These are phyloP conservation scores for Gamsiella multidivaricata DNA, from an alignment of 192 early-diverging fungal genomes.

Conservation along the genomic window DNA sequence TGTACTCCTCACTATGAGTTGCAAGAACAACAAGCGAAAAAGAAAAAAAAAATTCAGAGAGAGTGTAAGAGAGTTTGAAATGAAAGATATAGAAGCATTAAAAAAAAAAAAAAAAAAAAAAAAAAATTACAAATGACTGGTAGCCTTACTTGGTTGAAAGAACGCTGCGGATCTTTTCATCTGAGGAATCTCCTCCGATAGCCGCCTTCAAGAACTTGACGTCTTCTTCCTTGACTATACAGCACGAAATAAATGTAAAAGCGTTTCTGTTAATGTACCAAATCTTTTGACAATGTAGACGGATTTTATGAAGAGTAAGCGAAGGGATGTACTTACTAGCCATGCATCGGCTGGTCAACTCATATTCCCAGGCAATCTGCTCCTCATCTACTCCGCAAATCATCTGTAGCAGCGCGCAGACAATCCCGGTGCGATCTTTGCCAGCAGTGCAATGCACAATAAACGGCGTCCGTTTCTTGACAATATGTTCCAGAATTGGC, in stretches of 20 bases:
- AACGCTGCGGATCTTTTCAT: slow-evolving; percentile 36
- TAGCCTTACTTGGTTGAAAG: slow-evolving; percentile 40
- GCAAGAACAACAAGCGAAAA: neutral
- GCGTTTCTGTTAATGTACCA: too few species aligned
- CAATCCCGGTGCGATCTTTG: slow-evolving; percentile 75
- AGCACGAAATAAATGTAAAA: too few species aligned
- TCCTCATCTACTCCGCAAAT: slow-evolving; percentile 75
- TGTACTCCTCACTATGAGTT: slow-evolving; percentile 33
- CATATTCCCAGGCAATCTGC: slow-evolving; percentile 74
- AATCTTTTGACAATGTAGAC: too few species aligned
- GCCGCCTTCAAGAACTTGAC: slow-evolving; percentile 42
- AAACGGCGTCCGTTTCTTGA: slow-evolving; percentile 59
- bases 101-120: neutral
- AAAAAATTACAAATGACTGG: neutral
- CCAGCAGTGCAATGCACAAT: slow-evolving; percentile 79
- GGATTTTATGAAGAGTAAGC: too few species aligned
- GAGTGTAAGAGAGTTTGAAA: neutral
- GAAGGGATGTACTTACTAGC: slow-evolving; percentile 46
- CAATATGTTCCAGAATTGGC: slow-evolving; percentile 59
- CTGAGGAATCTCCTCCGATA: slow-evolving; percentile 25
- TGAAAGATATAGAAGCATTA: neutral
- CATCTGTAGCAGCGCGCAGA: slow-evolving; percentile 67
- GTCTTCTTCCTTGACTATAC: slow-evolving; percentile 47
- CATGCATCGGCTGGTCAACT: slow-evolving; percentile 57
- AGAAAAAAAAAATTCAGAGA: neutral